phyloP scores from a whole-genome alignment of 306 rosid species.

The Medicago ruthenica region DNA sequence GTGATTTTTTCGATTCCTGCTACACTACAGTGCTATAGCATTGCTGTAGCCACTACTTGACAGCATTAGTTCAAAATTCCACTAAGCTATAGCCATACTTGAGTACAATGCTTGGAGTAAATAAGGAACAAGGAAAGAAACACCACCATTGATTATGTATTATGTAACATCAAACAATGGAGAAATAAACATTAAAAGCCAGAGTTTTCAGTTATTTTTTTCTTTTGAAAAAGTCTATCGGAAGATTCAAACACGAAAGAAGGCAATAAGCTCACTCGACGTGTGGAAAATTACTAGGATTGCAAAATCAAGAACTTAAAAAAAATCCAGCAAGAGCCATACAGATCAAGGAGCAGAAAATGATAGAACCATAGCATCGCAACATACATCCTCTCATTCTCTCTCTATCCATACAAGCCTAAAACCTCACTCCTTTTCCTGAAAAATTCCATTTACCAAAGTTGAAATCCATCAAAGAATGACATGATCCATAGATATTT shows the following conservation, averaged over 20 bases:
- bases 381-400: neutral
- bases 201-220: neutral
- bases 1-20: too few species aligned
- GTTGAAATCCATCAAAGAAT: constrained; percentile 3
- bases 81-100: neutral
- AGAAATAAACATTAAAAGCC: constrained; percentile 20
- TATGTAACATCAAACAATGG: neutral
- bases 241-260: constrained; percentile 18
- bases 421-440: constrained; percentile 8
- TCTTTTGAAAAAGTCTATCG: neutral
- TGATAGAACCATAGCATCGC: constrained; percentile 10
- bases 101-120: neutral
- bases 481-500: neutral
- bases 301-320: constrained; percentile 38
- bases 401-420: neutral
- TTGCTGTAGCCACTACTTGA: too few species aligned
- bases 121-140: neutral
- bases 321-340: constrained; percentile 30
- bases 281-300: neutral
- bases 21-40: too few species aligned
- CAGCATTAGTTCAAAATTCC: neutral
- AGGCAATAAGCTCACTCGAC: constrained; percentile 16
- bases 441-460: constrained; percentile 14
- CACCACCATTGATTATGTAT: neutral
- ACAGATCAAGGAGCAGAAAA: constrained; percentile 6